Evolutionary conservation across 169 alveolate genomes (phyloP).

Genomic region (Plasmodium knowlesi): DNA sequence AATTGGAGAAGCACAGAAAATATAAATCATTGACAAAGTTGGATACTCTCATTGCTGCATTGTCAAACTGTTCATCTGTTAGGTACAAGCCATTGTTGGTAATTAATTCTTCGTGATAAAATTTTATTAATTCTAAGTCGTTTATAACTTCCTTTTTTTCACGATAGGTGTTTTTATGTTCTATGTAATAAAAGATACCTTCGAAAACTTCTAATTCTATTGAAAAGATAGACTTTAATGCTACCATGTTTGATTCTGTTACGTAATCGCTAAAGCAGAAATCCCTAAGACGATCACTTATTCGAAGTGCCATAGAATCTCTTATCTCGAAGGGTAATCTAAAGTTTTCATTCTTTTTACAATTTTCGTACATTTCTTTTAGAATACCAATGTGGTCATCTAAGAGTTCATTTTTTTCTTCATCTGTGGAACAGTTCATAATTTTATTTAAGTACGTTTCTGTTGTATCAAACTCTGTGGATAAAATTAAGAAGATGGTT

Average conservation of each 20-base stretch:
- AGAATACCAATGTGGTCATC: not conserved
- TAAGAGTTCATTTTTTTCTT: constrained; percentile 2
- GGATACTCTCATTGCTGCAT: constrained; percentile 19
- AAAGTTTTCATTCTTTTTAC: not conserved
- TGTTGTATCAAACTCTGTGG: constrained; percentile 12
- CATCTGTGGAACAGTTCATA: not conserved
- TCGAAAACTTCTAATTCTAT: constrained; percentile 15
- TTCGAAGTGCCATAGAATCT: constrained; percentile 41
- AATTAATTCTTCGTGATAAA: not conserved
- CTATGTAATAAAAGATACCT: not conserved
- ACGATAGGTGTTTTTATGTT: not conserved
- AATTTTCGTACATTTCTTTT: constrained; percentile 9
- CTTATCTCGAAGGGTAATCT: constrained; percentile 16
- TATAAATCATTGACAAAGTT: constrained; percentile 16
- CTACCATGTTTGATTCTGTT: not conserved
- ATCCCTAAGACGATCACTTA: constrained; percentile 19
- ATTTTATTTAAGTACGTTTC: constrained; percentile 4
- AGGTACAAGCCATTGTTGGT: not conserved
- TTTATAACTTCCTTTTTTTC: constrained; percentile 13
- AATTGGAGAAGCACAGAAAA: not conserved
- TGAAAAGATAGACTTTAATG: not conserved
- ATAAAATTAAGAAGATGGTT: not conserved
- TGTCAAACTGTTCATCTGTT: not conserved
- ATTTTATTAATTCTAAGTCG: constrained; percentile 16
- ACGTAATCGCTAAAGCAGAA: not conserved